These are phyloP conservation scores for Boletus rubescentipes DNA, from an alignment of 768 basidiomycete species.

Conservation along the genomic window DNA sequence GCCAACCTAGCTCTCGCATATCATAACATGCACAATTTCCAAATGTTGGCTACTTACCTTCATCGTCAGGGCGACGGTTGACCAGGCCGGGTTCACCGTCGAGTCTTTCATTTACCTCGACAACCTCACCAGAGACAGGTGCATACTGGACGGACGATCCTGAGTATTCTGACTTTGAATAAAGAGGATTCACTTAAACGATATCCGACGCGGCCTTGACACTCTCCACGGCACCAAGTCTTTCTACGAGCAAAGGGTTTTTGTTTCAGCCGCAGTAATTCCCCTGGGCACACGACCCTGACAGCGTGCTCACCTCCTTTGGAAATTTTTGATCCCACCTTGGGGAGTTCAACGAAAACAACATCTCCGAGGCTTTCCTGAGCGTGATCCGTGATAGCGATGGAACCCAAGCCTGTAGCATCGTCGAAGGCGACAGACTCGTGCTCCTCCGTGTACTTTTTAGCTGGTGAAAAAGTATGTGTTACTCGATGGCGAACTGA, in stretches of 20 bases:
- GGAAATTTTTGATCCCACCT: constrained; percentile 54
- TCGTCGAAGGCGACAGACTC: constrained; percentile 84
- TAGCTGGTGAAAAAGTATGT: not conserved
- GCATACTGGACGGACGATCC: constrained; percentile 60
- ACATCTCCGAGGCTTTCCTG: constrained; percentile 92
- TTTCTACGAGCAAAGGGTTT: constrained; percentile 44
- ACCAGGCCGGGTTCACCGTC: constrained; percentile 70
- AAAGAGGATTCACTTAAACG: constrained; percentile 41
- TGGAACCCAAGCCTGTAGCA: constrained; percentile 68
- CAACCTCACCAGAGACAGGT: constrained; percentile 83
- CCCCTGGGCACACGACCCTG: not conserved
- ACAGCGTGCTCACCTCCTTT: constrained; percentile 72
- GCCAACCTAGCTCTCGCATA: constrained; percentile 67
- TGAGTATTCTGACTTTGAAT: constrained; percentile 10
- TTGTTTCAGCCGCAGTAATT: constrained; percentile 5
- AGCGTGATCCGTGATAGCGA: constrained; percentile 90
- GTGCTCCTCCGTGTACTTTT: constrained; percentile 80
- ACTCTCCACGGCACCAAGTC: constrained; percentile 92
- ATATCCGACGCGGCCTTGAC: constrained; percentile 97
- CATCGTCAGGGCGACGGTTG: constrained; percentile 82
- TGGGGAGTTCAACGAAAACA: constrained; percentile 92
- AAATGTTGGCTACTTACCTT: constrained; percentile 52
- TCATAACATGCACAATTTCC: not conserved
- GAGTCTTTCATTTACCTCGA: constrained; percentile 75
- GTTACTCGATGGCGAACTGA: not conserved